Percentiles rank a stretch among this genome's conserved stretches.
Conservation (phyloP, 495 filamentous ascomycete species). For the Penicillium fimorum region DNA sequence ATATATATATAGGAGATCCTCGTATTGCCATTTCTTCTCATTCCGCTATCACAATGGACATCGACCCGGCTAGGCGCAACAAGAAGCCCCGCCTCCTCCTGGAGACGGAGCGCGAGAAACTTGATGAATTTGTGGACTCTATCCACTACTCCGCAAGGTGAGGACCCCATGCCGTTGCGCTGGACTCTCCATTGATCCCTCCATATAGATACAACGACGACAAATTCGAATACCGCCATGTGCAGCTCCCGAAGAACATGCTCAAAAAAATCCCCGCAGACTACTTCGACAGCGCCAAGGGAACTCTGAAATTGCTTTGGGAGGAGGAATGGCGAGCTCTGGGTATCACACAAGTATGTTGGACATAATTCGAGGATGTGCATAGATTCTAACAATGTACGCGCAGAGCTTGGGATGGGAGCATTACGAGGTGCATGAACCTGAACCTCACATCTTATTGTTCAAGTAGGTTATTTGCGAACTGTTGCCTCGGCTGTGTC, state of each 20-base stretch:
- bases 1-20: neutral
- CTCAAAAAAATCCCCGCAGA: conserved; percentile 94
- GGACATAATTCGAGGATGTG: neutral
- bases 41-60: conserved; percentile 51
- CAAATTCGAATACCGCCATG: conserved; percentile 91
- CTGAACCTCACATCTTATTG: conserved; percentile 94
- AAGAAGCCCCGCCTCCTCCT: conserved; percentile 74
- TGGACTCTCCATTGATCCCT: neutral
- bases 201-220: conserved; percentile 73
- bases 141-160: conserved; percentile 97
- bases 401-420: conserved; percentile 93
- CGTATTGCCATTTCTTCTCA: neutral
- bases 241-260: conserved; percentile 96
- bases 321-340: conserved; percentile 97
- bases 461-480: conserved; percentile 75
- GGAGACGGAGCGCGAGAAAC: conserved; percentile 73
- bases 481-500: neutral
- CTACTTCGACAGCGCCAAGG: conserved; percentile 87
- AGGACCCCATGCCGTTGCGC: conserved; percentile 15
- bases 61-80: conserved; percentile 80
- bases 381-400: conserved; percentile 20
- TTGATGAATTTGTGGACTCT: conserved; percentile 86
- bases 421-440: conserved; percentile 98
- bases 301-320: conserved; percentile 93
- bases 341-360: conserved; percentile 86